Base-by-base conservation (phyloP, 2,329 filamentous ascomycete genomes). In the Claviceps fusiformis region DNA sequence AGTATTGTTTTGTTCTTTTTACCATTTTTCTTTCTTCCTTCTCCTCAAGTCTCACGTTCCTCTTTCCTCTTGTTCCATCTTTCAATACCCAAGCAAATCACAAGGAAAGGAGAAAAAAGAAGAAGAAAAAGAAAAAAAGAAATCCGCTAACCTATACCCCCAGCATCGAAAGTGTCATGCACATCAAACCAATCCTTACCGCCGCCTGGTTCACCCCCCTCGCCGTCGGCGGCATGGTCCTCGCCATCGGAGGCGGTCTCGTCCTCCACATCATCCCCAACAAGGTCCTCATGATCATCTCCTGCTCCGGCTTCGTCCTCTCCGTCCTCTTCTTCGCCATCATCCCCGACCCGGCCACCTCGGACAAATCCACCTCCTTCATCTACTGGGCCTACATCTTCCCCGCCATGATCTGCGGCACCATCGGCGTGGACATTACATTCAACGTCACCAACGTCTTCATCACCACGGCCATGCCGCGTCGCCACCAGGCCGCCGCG, bases 361-460 rank as follows among this genome's bases (percentile, higher is more conserved):
- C 55, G 50, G 46, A 44, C 46, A 60, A 60, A 27, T 65, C 64
- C 10, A 64, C 60, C 15, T 57, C 54, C 48, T 66, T 63, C 55
- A 58, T 68, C 37, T 86, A 86, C 73, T 92, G 87, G 87, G 79
- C 83, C 0, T 90, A 79, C 62, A 75, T 88, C 27, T 89, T 91
- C 63, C 84, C 86, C 0, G 72, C 80, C 54, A 86, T 86, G 82
- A 66, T 85, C 3, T 80, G 82, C 59, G 78, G 77, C 13, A 91
- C 87, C 0, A 73, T 90, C 39, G 86, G 84, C 19, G 82, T 90
- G 57, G 87, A 92, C 63, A 81, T 90, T 54, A 82, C 81, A 7
- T 90, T 85, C 70, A 89, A 85, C 63, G 78, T 90, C 1, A 80
- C 83, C 19, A 90, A 86, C 62, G 79, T 91, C 57, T 91, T 87